Conservation (phyloP, 2,329 filamentous ascomycete species). For the Kalmusia sp. region DNA sequence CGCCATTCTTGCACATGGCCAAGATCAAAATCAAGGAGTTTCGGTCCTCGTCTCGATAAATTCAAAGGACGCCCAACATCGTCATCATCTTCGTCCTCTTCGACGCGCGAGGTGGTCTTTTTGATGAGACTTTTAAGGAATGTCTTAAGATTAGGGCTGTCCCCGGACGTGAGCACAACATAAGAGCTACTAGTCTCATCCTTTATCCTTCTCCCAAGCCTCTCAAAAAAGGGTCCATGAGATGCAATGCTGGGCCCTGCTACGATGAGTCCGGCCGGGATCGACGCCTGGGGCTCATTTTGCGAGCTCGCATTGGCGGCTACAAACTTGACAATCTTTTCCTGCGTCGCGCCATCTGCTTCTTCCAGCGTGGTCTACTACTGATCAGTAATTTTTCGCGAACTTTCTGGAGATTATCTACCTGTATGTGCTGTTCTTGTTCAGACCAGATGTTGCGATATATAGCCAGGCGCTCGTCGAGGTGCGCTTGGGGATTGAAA, state of each 20-base stretch:
- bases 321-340: slow-evolving; percentile 49
- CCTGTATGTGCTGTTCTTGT: slow-evolving; percentile 70
- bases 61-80: slow-evolving; percentile 20
- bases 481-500: slow-evolving; percentile 27
- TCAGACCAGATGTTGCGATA: slow-evolving; percentile 70
- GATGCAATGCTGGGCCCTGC: slow-evolving; percentile 81
- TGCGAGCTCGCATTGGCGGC: slow-evolving; percentile 29
- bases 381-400: slow-evolving; percentile 15
- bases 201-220: slow-evolving; percentile 60
- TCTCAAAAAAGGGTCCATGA: slow-evolving; percentile 75
- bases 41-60: slow-evolving; percentile 60
- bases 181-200: slow-evolving; percentile 61
- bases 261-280: slow-evolving; percentile 75
- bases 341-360: slow-evolving; percentile 49
- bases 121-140: slow-evolving; percentile 76
- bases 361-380: slow-evolving; percentile 46
- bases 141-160: slow-evolving; percentile 76
- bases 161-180: slow-evolving; percentile 71
- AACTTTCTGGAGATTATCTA: slow-evolving; percentile 27
- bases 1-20: slow-evolving; percentile 71
- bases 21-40: slow-evolving; percentile 79
- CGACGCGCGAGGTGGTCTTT: slow-evolving; percentile 64
- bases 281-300: slow-evolving; percentile 51
- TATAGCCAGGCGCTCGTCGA: slow-evolving; percentile 61
- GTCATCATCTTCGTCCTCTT: slow-evolving; percentile 62